These are phyloP conservation scores for Tilletia caries DNA, from an alignment of 1,284 basidiomycete genomes.

Conservation along the genomic window DNA sequence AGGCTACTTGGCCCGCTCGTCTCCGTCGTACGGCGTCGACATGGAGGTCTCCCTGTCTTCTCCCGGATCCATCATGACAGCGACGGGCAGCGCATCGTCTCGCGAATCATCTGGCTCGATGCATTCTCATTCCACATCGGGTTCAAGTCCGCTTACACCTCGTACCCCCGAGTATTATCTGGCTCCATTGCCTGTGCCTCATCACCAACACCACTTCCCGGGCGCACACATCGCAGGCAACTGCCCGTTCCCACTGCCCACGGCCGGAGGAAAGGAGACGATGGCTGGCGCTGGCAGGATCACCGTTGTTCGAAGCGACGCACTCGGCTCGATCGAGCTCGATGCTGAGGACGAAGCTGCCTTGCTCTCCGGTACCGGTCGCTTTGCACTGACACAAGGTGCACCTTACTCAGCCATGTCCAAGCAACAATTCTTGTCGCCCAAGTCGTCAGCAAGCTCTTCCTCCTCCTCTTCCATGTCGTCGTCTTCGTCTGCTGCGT, in stretches of 20 bases:
- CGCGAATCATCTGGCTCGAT: constrained; percentile 1
- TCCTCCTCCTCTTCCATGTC: no score
- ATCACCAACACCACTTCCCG: neutral
- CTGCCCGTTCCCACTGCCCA: neutral
- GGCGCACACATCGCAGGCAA: neutral
- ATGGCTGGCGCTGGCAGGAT: neutral
- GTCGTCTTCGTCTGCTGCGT: no score
- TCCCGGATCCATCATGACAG: constrained; percentile 1
- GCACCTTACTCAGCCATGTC: neutral
- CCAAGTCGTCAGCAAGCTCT: no score
- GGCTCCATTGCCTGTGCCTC: neutral
- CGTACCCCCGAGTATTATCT: neutral
- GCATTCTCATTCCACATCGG: neutral
- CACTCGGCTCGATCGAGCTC: neutral
- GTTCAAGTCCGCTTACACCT: constrained; percentile 3
- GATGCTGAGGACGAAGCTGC: constrained; percentile 6
- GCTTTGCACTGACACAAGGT: neutral
- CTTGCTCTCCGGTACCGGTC: constrained; percentile 5
- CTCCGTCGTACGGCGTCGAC: neutral
- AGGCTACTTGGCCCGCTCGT: neutral
- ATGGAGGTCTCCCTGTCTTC: constrained; percentile 9
- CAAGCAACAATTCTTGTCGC: neutral
- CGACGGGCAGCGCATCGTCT: neutral
- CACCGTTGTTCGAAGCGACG: neutral
- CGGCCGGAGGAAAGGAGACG: neutral